Conservation (phyloP, 257 asterid species). For the Nicotiana undulata region DNA sequence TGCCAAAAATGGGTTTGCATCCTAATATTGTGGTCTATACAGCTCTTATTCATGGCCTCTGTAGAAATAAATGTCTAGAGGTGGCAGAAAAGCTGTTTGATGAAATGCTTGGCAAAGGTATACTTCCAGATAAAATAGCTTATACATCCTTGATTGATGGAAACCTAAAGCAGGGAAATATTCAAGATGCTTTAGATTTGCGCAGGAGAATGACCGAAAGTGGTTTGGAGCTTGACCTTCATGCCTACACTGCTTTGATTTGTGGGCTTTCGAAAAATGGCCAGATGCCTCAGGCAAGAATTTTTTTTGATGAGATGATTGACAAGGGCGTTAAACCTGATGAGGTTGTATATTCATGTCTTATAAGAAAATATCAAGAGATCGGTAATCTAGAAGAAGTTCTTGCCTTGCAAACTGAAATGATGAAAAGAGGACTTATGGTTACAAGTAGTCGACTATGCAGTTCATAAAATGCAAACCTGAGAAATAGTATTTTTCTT, state of each 20-base stretch:
- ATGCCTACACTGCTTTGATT: constrained; percentile 66
- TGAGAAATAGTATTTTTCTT: not conserved
- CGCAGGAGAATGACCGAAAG: constrained; percentile 46
- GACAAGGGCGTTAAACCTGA: constrained; percentile 65
- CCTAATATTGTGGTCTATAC: constrained; percentile 72
- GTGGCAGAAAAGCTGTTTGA: constrained; percentile 56
- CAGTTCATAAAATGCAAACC: constrained; percentile 17
- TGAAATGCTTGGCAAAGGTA: constrained; percentile 59
- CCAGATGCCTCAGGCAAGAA: constrained; percentile 53
- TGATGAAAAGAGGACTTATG: constrained; percentile 46
- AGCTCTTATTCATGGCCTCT: constrained; percentile 66
- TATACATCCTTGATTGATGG: constrained; percentile 71
- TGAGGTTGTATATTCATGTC: constrained; percentile 62
- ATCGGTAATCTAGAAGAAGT: constrained; percentile 56
- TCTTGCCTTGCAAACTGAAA: constrained; percentile 50
- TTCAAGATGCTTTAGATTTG: constrained; percentile 61
- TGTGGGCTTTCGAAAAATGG: constrained; percentile 65
- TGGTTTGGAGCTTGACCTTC: constrained; percentile 72
- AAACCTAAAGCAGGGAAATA: constrained; percentile 53
- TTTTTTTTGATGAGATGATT: constrained; percentile 64
- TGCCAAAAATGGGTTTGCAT: constrained; percentile 44
- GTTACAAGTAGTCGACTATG: constrained; percentile 19
- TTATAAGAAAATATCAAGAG: constrained; percentile 58
- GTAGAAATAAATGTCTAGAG: constrained; percentile 43
- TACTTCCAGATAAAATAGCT: constrained; percentile 56